phyloP scores from a whole-genome alignment of 2,329 filamentous ascomycete species.

The Ophiostoma tasmaniense region DNA sequence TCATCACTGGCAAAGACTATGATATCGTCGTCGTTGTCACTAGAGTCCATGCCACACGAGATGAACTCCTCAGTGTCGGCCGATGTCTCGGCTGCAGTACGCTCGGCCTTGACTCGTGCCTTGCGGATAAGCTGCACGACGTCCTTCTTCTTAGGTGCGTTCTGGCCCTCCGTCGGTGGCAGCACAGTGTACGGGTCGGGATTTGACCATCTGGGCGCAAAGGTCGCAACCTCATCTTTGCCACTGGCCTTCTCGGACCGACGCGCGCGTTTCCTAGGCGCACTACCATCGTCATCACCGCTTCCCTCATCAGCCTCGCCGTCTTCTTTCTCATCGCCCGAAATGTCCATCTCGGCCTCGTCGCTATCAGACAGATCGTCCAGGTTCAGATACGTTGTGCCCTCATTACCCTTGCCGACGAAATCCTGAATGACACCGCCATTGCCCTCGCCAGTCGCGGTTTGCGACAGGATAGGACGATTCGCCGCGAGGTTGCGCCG shows the following conservation, averaged over 20 bases:
- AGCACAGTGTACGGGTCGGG: conserved; percentile 87
- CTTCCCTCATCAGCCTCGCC: not conserved
- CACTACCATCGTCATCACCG: conserved; percentile 29
- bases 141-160: conserved; percentile 64
- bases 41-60: conserved; percentile 63
- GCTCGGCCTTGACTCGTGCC: conserved; percentile 56
- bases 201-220: conserved; percentile 78
- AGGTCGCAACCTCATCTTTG: conserved; percentile 2
- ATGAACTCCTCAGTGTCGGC: conserved; percentile 75
- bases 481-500: conserved; percentile 37
- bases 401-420: conserved; percentile 33
- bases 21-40: conserved; percentile 28
- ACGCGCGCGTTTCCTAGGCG: conserved; percentile 19
- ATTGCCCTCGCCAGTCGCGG: conserved; percentile 27
- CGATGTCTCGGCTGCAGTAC: conserved; percentile 40
- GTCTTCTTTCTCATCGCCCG: conserved; percentile 33
- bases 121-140: conserved; percentile 89
- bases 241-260: not conserved
- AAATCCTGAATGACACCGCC: conserved; percentile 37
- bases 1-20: too few species aligned
- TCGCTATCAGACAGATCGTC: conserved; percentile 55
- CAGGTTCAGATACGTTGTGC: conserved; percentile 45
- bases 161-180: conserved; percentile 60
- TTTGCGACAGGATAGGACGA: conserved; percentile 41
- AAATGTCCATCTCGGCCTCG: conserved; percentile 57